These are phyloP conservation scores for Aspergillus alliaceus DNA, from an alignment of 2,329 filamentous ascomycete genomes.

Conservation along the genomic window DNA sequence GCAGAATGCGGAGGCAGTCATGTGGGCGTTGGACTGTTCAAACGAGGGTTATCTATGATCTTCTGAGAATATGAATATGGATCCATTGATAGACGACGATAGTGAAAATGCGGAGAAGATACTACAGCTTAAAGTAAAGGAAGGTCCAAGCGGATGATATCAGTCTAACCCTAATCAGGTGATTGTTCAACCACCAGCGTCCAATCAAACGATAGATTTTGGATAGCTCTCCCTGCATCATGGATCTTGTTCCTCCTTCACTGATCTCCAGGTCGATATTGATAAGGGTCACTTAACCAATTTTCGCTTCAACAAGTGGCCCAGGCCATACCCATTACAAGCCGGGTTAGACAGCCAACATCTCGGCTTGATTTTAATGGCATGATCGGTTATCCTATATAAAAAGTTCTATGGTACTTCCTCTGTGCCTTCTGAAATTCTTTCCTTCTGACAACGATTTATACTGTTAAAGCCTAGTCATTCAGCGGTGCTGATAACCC, in stretches of 20 bases:
- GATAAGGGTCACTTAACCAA: not conserved
- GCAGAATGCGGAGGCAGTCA: not conserved
- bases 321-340: not conserved
- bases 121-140: not conserved
- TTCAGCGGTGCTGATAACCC: not conserved
- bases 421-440: not conserved
- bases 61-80: not conserved
- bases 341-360: not conserved
- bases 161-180: not conserved
- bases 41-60: not conserved
- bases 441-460: not conserved
- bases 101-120: slow-evolving; percentile 11
- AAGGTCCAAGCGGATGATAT: not conserved
- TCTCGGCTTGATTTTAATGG: not conserved
- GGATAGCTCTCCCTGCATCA: not conserved
- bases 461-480: not conserved
- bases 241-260: not conserved
- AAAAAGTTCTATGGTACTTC: not conserved
- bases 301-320: not conserved
- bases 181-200: not conserved
- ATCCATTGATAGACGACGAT: not conserved
- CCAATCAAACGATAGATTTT: not conserved
- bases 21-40: not conserved
- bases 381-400: not conserved
- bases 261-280: not conserved